Evolutionary conservation across 1,139 yeast genomes (phyloP).

Genomic region (Taphrina sp.): DNA sequence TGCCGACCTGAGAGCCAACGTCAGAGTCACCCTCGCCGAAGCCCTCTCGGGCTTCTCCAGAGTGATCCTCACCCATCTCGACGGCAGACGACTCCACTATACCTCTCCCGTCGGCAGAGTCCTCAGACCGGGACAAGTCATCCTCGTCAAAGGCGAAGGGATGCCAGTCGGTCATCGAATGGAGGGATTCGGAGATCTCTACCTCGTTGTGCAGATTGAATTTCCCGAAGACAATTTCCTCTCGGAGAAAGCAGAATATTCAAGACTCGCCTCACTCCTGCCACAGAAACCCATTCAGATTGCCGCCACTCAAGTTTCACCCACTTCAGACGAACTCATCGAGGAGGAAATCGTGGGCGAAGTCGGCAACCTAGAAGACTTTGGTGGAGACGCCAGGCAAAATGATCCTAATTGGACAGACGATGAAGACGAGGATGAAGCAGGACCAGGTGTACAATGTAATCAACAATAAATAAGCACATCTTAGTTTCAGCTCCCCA

Average conservation of each 20-base stretch:
- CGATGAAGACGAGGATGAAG: conserved; percentile 22
- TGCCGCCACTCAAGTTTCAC: not conserved
- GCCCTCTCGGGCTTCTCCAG: conserved; percentile 78
- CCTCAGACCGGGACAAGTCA: conserved; percentile 69
- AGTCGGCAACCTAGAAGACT: conserved; percentile 23
- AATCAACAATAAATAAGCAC: conserved; percentile 15
- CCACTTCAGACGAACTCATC: not conserved
- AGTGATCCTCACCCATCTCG: conserved; percentile 66
- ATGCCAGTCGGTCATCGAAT: conserved; percentile 63
- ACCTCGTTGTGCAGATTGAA: conserved; percentile 65
- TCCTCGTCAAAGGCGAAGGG: conserved; percentile 74
- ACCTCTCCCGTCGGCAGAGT: conserved; percentile 66
- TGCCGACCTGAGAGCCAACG: conserved; percentile 61
- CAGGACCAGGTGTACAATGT: conserved; percentile 24
- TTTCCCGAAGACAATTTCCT: conserved; percentile 82
- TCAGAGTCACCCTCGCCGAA: conserved; percentile 68
- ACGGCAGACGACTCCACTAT: conserved; percentile 66
- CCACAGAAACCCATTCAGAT: conserved; percentile 16
- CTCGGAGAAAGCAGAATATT: conserved; percentile 32
- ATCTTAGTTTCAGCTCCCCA: too few relatives aligned
- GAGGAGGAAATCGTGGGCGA: conserved; percentile 31
- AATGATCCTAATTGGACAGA: conserved; percentile 18
- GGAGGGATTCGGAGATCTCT: conserved; percentile 65
- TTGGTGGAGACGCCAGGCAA: conserved; percentile 29
- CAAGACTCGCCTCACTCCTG: conserved; percentile 18